Conservation (phyloP, 768 basidiomycete genomes). For the Rickenella mellea region DNA sequence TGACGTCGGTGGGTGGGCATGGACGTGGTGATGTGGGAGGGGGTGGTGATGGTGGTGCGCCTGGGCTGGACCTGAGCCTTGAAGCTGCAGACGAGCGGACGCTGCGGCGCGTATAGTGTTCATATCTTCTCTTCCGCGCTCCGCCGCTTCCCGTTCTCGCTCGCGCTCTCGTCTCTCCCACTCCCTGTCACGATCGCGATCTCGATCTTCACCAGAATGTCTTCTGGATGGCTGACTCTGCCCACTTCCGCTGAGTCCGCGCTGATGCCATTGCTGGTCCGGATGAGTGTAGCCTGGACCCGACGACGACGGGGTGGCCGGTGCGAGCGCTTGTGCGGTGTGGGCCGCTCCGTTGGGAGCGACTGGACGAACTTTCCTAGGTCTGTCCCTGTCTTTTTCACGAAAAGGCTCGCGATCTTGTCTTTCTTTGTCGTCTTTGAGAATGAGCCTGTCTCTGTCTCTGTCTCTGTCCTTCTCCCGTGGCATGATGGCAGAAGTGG, state of each 20-base stretch:
- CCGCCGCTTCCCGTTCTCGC: conserved; percentile 16
- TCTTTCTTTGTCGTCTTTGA: too few species aligned
- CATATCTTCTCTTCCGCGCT: conserved; percentile 19
- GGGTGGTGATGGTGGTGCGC: conserved; percentile 13
- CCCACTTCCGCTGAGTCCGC: conserved; percentile 8
- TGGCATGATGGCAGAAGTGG: not conserved
- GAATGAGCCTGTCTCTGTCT: too few species aligned
- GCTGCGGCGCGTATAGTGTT: conserved; percentile 12
- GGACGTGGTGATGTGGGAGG: conserved; percentile 15
- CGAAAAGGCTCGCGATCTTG: too few species aligned
- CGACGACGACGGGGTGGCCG: too few species aligned
- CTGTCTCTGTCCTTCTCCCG: too few species aligned
- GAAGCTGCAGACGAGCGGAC: conserved; percentile 9
- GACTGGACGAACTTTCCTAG: too few species aligned
- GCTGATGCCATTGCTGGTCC: too few species aligned
- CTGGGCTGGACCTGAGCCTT: conserved; percentile 5
- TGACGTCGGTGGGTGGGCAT: conserved; percentile 6
- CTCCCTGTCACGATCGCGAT: conserved; percentile 23
- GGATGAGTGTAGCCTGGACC: too few species aligned
- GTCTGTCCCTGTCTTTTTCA: too few species aligned
- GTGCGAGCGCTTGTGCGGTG: too few species aligned
- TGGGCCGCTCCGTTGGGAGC: too few species aligned
- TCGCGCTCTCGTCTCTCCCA: conserved; percentile 19
- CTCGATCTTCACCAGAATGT: conserved; percentile 23
- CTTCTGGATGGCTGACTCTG: conserved; percentile 9